Base-by-base conservation (phyloP, 148 eudicot genomes). In the Rhododendron williamsianum region DNA sequence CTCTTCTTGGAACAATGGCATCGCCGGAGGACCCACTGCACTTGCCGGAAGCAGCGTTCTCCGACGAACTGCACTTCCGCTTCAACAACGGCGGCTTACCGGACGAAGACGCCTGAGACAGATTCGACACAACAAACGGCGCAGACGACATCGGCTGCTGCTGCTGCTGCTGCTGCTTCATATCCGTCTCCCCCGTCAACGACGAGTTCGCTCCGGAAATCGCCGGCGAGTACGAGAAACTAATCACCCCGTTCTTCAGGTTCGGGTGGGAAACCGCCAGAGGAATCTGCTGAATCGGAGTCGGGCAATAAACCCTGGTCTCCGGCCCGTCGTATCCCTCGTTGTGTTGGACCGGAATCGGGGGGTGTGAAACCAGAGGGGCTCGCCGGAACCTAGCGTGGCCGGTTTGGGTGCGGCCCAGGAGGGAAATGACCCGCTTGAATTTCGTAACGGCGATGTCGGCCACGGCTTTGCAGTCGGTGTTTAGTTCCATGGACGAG, bases 1-100 rank as follows among this genome's bases (percentile, higher is more conserved):
- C 97, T 90, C 82, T 90, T 91, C 89, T 95, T 96, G 65, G 98
- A 94, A 58, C 99, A 96, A 86, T 95, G 97, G 87, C 98, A 95
- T 2, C 92, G 74, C 98, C 95, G 77, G 95, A 90, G 30, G 95
- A 87, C 9, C 93, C 96, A 79, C 93, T 93, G 78, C 98, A 96
- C 94, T 93, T 94, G 86, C 95, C 95, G 83, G 93, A 90, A 23
- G 43, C 90, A 3, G 84, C 89, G 81, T 87, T 89, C 58, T 92
- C 95, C 35, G 98, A 94, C 72, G 90, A 91, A 38, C 78, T 87
- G 76, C 98, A 94, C 97, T 96, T 96, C 86, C 93, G 87, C 38
- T 87, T 89, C 74, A 91, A 89, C 89, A 96, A 49, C 19, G 97
- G 98, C 54, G 97, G 98, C 86, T 91, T 93, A 0, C 94, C 96